phyloP scores from a whole-genome alignment of 2,329 filamentous ascomycete genomes.

The Coleophoma cylindrospora region DNA sequence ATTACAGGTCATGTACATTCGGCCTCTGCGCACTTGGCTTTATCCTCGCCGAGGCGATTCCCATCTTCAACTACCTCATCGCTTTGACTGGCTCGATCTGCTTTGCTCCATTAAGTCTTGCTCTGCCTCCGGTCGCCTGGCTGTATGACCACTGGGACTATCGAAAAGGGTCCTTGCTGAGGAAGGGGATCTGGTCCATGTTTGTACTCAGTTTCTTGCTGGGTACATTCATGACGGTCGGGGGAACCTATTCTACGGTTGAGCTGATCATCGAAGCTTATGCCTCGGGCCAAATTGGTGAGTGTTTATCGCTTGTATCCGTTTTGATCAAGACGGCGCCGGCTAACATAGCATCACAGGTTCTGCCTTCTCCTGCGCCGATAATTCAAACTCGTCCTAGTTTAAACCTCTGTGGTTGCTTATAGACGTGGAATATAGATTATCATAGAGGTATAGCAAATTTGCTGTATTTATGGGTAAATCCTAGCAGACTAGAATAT shows the following conservation, averaged over 20 bases:
- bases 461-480: no score
- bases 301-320: no score
- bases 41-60: constrained; percentile 43
- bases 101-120: constrained; percentile 42
- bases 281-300: constrained; percentile 11
- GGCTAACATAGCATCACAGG: neutral
- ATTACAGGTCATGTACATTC: constrained; percentile 28
- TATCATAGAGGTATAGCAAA: no score
- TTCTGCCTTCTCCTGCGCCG: constrained; percentile 37
- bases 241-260: constrained; percentile 38
- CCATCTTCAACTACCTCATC: constrained; percentile 46
- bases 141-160: constrained; percentile 40
- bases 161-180: constrained; percentile 26
- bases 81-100: constrained; percentile 41
- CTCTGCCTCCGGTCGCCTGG: constrained; percentile 43
- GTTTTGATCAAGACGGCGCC: no score
- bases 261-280: constrained; percentile 45
- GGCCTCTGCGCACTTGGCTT: constrained; percentile 36
- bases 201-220: constrained; percentile 28
- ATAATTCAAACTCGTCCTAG: constrained; percentile 26
- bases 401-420: no score
- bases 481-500: no score
- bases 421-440: no score
- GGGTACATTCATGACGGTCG: constrained; percentile 30
- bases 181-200: constrained; percentile 23